Percentiles rank a stretch among this genome's conserved stretches.
Conservation (phyloP, 108 stramenopile genomes). For the Skeletonema costatum region DNA sequence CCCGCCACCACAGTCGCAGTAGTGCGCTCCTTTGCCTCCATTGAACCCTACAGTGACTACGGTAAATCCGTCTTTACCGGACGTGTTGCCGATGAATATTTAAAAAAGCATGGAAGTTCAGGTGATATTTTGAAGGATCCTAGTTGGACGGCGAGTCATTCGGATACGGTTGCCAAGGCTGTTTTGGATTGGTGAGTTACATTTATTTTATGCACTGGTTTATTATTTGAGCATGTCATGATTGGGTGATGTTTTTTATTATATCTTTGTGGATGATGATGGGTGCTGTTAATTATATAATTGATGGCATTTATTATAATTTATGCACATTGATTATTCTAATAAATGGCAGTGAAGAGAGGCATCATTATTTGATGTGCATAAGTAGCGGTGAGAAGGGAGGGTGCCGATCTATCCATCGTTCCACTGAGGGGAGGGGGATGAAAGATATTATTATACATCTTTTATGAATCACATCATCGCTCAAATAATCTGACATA, state of each 20-base stretch:
- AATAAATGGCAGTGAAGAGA: not conserved
- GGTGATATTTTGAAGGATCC: conserved; percentile 78
- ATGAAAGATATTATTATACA: too few relatives aligned
- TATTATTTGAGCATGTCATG: not conserved
- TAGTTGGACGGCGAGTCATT: conserved; percentile 72
- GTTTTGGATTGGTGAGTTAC: conserved; percentile 90
- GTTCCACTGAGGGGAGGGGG: too few relatives aligned
- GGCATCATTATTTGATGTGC: too few relatives aligned
- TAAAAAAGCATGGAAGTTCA: conserved; percentile 86
- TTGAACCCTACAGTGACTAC: conserved; percentile 87
- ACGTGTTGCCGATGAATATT: conserved; percentile 87
- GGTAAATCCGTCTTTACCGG: conserved; percentile 90
- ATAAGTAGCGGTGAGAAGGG: too few relatives aligned
- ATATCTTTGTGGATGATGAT: not conserved
- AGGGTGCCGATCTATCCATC: too few relatives aligned
- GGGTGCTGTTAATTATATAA: too few relatives aligned
- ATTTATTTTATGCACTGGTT: not conserved
- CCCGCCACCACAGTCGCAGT: conserved; percentile 16
- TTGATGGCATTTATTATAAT: too few relatives aligned
- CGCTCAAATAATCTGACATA: too few relatives aligned
- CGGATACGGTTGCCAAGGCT: conserved; percentile 90
- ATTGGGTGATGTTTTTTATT: not conserved
- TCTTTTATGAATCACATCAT: not conserved
- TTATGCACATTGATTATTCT: too few relatives aligned
- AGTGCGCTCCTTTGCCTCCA: conserved; percentile 55